phyloP scores from a whole-genome alignment of 768 basidiomycete genomes.

The Amanita brunnescens region DNA sequence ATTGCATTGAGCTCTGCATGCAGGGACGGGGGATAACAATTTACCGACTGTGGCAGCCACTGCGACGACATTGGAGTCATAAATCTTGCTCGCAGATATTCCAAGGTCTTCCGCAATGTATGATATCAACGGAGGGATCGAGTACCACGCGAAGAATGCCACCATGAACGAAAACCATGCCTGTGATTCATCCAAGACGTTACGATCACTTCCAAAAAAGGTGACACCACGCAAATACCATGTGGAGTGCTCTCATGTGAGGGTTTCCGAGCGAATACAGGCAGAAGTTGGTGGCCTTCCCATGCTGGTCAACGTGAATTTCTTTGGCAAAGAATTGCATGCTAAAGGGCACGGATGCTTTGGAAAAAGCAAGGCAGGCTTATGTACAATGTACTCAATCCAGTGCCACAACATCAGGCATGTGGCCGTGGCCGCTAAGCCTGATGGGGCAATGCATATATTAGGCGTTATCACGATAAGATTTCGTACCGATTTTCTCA shows the following conservation, averaged over 20 bases:
- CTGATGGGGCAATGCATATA: too few relatives aligned
- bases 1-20: not conserved
- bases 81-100: not conserved
- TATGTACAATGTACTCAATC: not conserved
- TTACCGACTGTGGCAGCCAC: constrained; percentile 1
- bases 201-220: not conserved
- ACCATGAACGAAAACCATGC: constrained; percentile 3
- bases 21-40: not conserved
- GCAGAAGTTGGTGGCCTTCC: not conserved
- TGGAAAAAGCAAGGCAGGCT: not conserved
- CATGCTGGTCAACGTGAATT: not conserved
- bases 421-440: too few relatives aligned
- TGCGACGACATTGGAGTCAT: constrained; percentile 4
- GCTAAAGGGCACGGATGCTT: not conserved
- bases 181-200: not conserved
- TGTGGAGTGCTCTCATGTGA: constrained; percentile 2
- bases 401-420: too few relatives aligned
- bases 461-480: too few relatives aligned
- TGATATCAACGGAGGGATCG: constrained; percentile 3
- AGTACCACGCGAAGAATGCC: constrained; percentile 3
- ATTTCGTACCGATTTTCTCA: too few relatives aligned
- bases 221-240: not conserved
- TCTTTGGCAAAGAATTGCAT: constrained; percentile 3
- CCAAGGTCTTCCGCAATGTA: not conserved
- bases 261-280: not conserved